Base-by-base conservation (phyloP, 2,329 filamentous ascomycete species). In the Graphilbum sp. region DNA sequence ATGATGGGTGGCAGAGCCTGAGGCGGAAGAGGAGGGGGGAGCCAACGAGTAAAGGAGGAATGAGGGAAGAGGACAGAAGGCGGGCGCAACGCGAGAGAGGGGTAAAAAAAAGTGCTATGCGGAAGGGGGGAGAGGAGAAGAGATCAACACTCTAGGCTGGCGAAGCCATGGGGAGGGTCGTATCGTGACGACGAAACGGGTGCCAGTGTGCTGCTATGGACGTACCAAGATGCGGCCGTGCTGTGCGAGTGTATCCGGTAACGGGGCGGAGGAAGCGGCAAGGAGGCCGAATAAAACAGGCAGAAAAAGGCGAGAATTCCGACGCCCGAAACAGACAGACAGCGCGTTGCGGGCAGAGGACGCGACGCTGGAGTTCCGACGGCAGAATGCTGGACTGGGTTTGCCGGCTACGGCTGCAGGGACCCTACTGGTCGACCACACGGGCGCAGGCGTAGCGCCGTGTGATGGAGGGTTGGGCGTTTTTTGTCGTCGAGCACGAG, bases 321-420 rank as follows among this genome's bases (percentile, higher is more conserved):
- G 16, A 21, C 18, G 19, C 18, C 17, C 12, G 36, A 29, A 29
- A 29, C 27, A 29, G 27, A 25, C 12, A 12, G 23, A 7, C 23
- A n/a, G n/a, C n/a, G n/a, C n/a, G n/a, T n/a, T n/a, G n/a, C 32
- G 32, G 32, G n/a, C 11, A 24, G 32, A 18, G 24, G 16, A 15
- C 19, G 35, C 20, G 21, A 32, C 27, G 37, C 31, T 38, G 36
- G 31, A 33, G 36, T 16, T n/a, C n/a, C n/a, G 36, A 23, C n/a
- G 36, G 36, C 21, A 21, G 27, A 30, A 32, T 38, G 37, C 27
- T 35, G 37, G 21, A 35, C 37, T 35, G 12, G 37, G n/a, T 10
- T n/a, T 31, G 16, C 37, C 25, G 21, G 21, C 27, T 35, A 27
- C 27, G 17, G 34, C 34, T 35, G 34, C 34, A 35, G 34, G 34